These are phyloP conservation scores for Lachancea kluyveri DNA, from an alignment of 805 yeast genomes.

Conservation along the genomic window DNA sequence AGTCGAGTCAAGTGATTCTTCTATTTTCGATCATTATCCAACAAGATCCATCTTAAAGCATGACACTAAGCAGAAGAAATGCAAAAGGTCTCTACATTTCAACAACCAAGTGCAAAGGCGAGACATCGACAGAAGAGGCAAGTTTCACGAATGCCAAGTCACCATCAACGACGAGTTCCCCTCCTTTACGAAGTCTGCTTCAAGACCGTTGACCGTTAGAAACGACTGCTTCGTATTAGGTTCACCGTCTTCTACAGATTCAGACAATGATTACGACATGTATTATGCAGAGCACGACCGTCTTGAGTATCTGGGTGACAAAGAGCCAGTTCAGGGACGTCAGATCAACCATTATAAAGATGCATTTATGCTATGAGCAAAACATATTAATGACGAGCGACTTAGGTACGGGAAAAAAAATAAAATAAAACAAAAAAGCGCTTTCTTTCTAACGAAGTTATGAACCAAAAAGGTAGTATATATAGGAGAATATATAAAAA, in stretches of 20 bases:
- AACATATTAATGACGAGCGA: too few relatives aligned
- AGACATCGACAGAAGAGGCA: constrained; percentile 21
- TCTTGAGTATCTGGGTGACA: too few relatives aligned
- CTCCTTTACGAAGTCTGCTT: not conserved
- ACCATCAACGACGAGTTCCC: constrained; percentile 18
- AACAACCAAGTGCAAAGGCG: constrained; percentile 21
- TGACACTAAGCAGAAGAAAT: not conserved
- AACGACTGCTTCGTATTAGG: not conserved
- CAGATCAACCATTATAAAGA: too few relatives aligned
- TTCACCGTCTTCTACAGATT: not conserved
- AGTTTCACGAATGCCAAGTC: constrained; percentile 15
- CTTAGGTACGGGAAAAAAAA: too few relatives aligned
- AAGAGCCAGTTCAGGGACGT: too few relatives aligned
- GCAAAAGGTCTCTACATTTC: constrained; percentile 14
- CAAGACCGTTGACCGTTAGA: not conserved
- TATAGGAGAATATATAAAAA: too few relatives aligned
- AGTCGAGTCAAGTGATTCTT: constrained; percentile 20
- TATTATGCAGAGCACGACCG: not conserved
- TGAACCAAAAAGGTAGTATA: too few relatives aligned
- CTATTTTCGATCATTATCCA: constrained; percentile 20
- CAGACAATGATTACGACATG: not conserved
- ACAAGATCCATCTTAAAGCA: constrained; percentile 4
- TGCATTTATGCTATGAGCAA: too few relatives aligned
- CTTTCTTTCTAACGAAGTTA: too few relatives aligned
- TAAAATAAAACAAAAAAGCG: too few relatives aligned